These are phyloP conservation scores for Botrytis cinerea DNA, from an alignment of 2,329 filamentous ascomycete species.

Conservation along the genomic window DNA sequence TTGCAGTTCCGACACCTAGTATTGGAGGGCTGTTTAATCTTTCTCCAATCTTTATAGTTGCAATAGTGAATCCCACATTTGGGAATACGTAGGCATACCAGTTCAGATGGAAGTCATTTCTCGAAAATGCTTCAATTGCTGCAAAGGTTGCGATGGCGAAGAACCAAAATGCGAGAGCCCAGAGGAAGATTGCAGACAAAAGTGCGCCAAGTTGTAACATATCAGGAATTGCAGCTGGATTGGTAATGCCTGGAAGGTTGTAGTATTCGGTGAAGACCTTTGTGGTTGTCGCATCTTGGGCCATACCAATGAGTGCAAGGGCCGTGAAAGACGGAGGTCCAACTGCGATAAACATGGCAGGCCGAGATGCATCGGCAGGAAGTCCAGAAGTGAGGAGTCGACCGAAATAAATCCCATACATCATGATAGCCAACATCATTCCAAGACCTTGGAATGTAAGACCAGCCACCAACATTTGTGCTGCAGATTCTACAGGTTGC, in stretches of 20 bases:
- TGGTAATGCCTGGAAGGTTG: slow-evolving; percentile 44
- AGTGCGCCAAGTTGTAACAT: slow-evolving; percentile 44
- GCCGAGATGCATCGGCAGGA: slow-evolving; percentile 63
- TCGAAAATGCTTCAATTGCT: slow-evolving; percentile 43
- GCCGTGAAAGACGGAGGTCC: slow-evolving; percentile 72
- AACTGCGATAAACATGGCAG: slow-evolving; percentile 75
- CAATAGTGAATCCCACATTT: slow-evolving; percentile 60
- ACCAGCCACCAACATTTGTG: slow-evolving; percentile 67
- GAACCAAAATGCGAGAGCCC: slow-evolving; percentile 62
- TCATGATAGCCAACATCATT: slow-evolving; percentile 66
- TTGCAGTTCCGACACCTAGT: slow-evolving; percentile 51
- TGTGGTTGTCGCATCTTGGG: slow-evolving; percentile 49
- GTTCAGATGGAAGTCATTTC: slow-evolving; percentile 58
- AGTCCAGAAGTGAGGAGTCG: slow-evolving; percentile 63
- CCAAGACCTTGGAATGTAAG: slow-evolving; percentile 71
- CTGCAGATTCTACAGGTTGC: slow-evolving; percentile 57
- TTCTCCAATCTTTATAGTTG: slow-evolving; percentile 56
- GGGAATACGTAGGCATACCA: slow-evolving; percentile 68
- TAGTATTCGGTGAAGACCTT: slow-evolving; percentile 34
- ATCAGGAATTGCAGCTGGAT: slow-evolving; percentile 43
- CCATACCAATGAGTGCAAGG: slow-evolving; percentile 69
- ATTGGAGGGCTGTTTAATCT: slow-evolving; percentile 50
- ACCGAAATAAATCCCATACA: slow-evolving; percentile 73
- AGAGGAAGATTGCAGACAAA: slow-evolving; percentile 59
- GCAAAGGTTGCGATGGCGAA: slow-evolving; percentile 49